A percentile compares a stretch with the other conserved stretches of the same genome.
Conservation (phyloP, 306 rosid species). For the Styphnolobium japonicum region DNA sequence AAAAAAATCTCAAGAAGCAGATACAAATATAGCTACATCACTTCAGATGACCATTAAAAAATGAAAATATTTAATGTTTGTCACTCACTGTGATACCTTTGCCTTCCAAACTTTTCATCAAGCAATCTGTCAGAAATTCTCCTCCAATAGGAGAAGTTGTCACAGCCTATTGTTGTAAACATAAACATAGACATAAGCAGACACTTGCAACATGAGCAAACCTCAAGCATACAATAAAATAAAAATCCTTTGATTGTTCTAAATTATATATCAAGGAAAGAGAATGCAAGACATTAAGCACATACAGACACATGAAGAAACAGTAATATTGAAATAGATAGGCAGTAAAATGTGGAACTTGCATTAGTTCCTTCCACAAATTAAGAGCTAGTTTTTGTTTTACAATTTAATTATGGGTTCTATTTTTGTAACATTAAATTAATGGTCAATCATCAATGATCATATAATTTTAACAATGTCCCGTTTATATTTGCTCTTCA, state of each 20-base stretch:
- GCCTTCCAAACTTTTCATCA: conserved; percentile 72
- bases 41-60: not conserved
- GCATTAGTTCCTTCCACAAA: not conserved
- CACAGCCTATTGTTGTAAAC: conserved; percentile 53
- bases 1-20: not conserved
- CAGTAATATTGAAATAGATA: not conserved
- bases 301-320: not conserved
- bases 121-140: conserved; percentile 74
- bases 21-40: not conserved
- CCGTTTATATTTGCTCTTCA: not conserved
- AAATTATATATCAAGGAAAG: not conserved
- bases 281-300: not conserved
- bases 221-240: not conserved
- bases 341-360: not conserved
- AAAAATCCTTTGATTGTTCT: not conserved
- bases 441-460: not conserved
- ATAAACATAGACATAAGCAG: not conserved
- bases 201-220: not conserved
- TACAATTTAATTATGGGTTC: not conserved
- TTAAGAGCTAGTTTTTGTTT: not conserved
- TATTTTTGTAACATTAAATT: not conserved
- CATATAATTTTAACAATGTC: not conserved
- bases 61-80: not conserved
- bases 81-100: conserved; percentile 60
- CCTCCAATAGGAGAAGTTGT: conserved; percentile 73